Percentiles rank a stretch among this genome's conserved stretches.
These are phyloP conservation scores for Akebia trifoliata DNA, from an alignment of 164 flowering plant species.

Conservation along the genomic window DNA sequence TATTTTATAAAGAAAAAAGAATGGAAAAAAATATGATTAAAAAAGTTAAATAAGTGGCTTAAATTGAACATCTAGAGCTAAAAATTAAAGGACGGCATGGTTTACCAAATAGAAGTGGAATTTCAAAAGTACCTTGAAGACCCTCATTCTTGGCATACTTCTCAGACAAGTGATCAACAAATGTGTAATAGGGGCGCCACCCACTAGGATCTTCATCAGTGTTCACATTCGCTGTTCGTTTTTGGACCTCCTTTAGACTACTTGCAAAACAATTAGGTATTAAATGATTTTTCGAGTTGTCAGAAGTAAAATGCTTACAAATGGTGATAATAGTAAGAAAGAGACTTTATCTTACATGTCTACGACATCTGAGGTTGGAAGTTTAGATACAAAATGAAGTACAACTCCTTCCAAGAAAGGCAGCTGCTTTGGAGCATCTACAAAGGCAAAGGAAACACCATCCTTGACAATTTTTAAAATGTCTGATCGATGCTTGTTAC, in stretches of 20 bases:
- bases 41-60: neutral
- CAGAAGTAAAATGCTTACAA: neutral
- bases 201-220: conserved; percentile 98
- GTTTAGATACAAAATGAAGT: conserved; percentile 76
- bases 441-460: conserved; percentile 75
- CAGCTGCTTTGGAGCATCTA: conserved; percentile 67
- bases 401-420: conserved; percentile 74
- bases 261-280: conserved; percentile 16
- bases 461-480: conserved; percentile 68
- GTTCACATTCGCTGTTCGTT: conserved; percentile 59
- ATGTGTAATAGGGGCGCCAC: conserved; percentile 83
- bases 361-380: conserved; percentile 59
- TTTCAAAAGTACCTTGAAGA: conserved; percentile 46
- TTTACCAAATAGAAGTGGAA: neutral
- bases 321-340: neutral
- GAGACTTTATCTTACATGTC: conserved; percentile 59
- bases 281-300: neutral
- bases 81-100: neutral
- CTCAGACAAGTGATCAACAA: conserved; percentile 64
- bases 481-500: conserved; percentile 71
- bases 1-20: neutral
- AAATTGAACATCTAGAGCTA: neutral
- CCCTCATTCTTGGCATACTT: conserved; percentile 80
- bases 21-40: neutral
- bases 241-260: conserved; percentile 75